Evolutionary conservation across 441 rosid genomes (phyloP), one percentile per base, ranked within the genome.

Genomic region (Theobroma grandiflorum): DNA sequence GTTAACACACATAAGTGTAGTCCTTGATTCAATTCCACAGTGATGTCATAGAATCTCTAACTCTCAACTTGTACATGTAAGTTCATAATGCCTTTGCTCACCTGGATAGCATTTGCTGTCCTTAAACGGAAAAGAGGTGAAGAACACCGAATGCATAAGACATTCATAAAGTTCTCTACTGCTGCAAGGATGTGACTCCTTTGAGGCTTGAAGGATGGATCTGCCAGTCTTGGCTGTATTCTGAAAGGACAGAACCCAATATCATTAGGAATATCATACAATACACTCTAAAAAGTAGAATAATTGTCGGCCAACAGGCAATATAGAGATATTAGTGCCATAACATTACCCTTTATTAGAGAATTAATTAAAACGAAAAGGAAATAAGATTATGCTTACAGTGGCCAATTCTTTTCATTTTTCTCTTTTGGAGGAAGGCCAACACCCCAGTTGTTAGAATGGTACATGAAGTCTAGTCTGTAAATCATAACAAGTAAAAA

Each of bases 341-440:
- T 20, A 76, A 65, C 40, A 26, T 7, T 14, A 50, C 35, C 59
- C 42, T n/a, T 15, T 22, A 45, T 67, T 45, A 31, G 53, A 26
- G 59, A 52, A 61, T 53, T 50, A 59, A 77, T 35, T 35, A 52
- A 72, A n/a, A 31, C 2, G 2, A 57, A 81, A 64, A 42, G 62
- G 40, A 71, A 57, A 75, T 33, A 31, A 55, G 71, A 57, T 53
- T 65, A 81, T 78, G 77, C 98, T 90, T 88, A 97, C 99, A 94
- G 67, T 45, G 95, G 91, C 99, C 99, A 97, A 78, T 79, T 84
- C 76, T 85, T 85, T 84, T 95, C 97, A 64, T 97, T 97, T 88
- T 97, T 97, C 86, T 84, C 90, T 83, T 85, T 91, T 45, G 96
- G 97, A 80, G 99, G 99, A 85, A 97, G 97, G 72, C 99, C 99